Conservation (phyloP, 257 asterid genomes). For the Solanum microdontum region DNA sequence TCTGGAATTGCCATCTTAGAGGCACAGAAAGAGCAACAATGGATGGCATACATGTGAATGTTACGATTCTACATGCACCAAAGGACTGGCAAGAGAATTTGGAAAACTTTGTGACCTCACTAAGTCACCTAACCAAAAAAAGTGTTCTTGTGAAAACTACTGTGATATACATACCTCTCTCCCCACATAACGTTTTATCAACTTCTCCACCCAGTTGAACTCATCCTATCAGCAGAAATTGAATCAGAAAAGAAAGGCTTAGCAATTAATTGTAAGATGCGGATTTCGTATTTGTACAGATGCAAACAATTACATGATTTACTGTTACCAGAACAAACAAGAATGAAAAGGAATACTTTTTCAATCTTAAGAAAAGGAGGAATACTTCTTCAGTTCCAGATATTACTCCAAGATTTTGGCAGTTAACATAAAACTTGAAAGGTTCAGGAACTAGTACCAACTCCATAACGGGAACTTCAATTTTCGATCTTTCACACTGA, state of each 20-base stretch:
- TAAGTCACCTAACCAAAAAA: background rate
- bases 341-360: background rate
- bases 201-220: constrained; percentile 58
- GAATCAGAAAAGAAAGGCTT: background rate
- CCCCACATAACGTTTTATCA: constrained; percentile 67
- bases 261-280: background rate
- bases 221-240: constrained; percentile 38
- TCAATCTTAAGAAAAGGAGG: background rate
- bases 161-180: constrained; percentile 56
- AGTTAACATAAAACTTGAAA: background rate
- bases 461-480: background rate
- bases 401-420: background rate
- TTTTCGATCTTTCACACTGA: background rate
- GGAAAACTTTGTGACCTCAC: background rate
- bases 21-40: background rate
- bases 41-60: background rate
- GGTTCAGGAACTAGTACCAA: background rate
- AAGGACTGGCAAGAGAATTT: background rate
- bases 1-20: background rate
- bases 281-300: background rate
- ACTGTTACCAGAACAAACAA: background rate
- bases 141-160: background rate
- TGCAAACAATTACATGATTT: background rate
- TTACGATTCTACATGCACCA: background rate
- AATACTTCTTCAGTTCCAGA: background rate